phyloP scores from a whole-genome alignment of 345 rosid genomes.

The Aquilaria malaccensis region DNA sequence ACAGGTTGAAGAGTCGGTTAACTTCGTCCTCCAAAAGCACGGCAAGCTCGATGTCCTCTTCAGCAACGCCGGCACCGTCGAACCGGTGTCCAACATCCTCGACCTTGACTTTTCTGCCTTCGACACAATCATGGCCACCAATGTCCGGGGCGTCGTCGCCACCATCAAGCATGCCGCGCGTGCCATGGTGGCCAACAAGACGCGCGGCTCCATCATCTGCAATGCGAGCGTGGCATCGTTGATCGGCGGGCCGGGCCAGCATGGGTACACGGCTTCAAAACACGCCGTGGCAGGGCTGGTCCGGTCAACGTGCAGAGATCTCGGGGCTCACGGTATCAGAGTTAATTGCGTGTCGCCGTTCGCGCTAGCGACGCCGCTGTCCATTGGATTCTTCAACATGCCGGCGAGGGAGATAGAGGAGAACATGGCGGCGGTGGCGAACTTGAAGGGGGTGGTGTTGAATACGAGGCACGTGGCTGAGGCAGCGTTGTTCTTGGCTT shows the following conservation, averaged over 20 bases:
- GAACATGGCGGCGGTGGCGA: conserved; percentile 26
- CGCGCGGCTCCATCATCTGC: conserved; percentile 66
- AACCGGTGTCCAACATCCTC: conserved; percentile 39
- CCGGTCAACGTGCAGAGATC: conserved; percentile 54
- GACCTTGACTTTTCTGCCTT: conserved; percentile 45
- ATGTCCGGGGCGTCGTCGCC: conserved; percentile 62
- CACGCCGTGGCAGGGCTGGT: conserved; percentile 66
- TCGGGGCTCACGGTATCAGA: conserved; percentile 69
- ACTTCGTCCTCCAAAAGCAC: conserved; percentile 30
- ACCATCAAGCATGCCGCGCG: conserved; percentile 68
- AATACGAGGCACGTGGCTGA: conserved; percentile 69
- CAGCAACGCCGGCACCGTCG: conserved; percentile 74
- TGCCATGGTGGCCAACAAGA: conserved; percentile 50
- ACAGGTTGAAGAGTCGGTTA: conserved; percentile 53
- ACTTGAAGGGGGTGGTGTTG: conserved; percentile 52
- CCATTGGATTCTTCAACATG: conserved; percentile 43
- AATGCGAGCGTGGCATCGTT: conserved; percentile 53
- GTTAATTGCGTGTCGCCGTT: conserved; percentile 72
- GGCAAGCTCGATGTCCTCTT: conserved; percentile 57
- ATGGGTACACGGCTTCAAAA: conserved; percentile 69
- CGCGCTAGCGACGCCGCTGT: conserved; percentile 68
- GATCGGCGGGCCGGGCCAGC: conserved; percentile 57
- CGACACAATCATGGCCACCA: conserved; percentile 46
- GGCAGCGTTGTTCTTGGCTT: conserved; percentile 71
- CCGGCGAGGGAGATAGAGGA: conserved; percentile 37